Evolutionary conservation across 495 filamentous ascomycete genomes (phyloP).

Genomic region (Lepidopterella palustris): DNA sequence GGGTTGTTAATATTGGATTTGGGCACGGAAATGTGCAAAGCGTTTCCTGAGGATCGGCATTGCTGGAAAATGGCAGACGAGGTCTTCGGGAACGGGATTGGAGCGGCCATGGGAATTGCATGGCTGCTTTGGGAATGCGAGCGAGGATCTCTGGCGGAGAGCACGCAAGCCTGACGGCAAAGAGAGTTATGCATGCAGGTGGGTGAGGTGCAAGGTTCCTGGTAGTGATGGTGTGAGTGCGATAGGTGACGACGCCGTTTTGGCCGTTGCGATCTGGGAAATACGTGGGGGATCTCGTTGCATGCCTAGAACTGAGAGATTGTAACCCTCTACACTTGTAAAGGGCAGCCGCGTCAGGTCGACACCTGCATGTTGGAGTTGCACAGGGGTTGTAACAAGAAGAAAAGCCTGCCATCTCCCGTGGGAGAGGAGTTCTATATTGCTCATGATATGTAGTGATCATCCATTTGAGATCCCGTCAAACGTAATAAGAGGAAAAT

Average conservation of each 20-base stretch:
- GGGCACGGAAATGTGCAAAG: not conserved
- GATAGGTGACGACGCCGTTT: not conserved
- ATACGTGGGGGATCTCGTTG: constrained; percentile 9
- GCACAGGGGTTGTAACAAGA: not conserved
- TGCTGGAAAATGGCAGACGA: not conserved
- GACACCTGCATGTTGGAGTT: not conserved
- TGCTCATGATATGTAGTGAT: constrained; percentile 8
- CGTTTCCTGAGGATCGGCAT: not conserved
- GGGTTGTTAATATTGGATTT: too few species aligned
- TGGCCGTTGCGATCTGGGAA: constrained; percentile 4
- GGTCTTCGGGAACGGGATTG: not conserved
- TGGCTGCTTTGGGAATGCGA: not conserved
- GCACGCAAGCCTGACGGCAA: not conserved
- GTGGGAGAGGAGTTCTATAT: constrained; percentile 5
- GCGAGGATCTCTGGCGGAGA: constrained; percentile 1
- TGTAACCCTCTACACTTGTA: not conserved
- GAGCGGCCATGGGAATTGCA: not conserved
- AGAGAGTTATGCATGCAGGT: too few species aligned
- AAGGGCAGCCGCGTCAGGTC: not conserved
- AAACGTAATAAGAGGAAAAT: not conserved
- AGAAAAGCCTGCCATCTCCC: constrained; percentile 4
- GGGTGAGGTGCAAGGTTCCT: too few species aligned
- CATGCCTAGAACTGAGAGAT: not conserved
- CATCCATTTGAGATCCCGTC: not conserved
- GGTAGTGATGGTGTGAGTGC: not conserved